Evolutionary conservation across 805 yeast species (phyloP).

Genomic region (Candida awuae): DNA sequence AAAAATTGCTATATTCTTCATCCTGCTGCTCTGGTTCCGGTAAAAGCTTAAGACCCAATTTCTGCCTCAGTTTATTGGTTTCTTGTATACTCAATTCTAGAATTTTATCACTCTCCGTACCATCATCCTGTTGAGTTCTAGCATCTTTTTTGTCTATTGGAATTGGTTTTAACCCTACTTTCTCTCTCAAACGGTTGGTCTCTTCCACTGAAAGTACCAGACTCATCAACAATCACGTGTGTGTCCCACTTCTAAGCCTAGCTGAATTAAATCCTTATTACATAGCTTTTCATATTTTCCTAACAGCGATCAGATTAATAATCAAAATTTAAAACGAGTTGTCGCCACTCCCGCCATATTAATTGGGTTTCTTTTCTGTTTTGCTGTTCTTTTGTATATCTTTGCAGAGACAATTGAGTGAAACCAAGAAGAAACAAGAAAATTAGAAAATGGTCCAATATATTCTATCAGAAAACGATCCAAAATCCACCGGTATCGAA

Average conservation of each 20-base stretch:
- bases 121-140: constrained; percentile 10
- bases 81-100: constrained; percentile 32
- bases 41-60: constrained; percentile 37
- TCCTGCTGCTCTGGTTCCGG: constrained; percentile 34
- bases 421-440: background rate
- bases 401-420: background rate
- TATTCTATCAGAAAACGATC: constrained; percentile 29
- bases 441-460: constrained; percentile 23
- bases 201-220: constrained; percentile 33
- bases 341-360: too few relatives aligned
- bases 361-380: background rate
- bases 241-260: too few relatives aligned
- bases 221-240: too few relatives aligned
- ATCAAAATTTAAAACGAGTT: too few relatives aligned
- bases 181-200: constrained; percentile 38
- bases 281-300: too few relatives aligned
- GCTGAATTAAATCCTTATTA: too few relatives aligned
- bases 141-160: constrained; percentile 34
- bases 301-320: too few relatives aligned
- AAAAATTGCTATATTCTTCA: constrained; percentile 32
- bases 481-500: constrained; percentile 24
- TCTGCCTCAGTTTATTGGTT: constrained; percentile 37
- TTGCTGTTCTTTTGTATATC: background rate
- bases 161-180: constrained; percentile 36
- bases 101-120: constrained; percentile 14